These are phyloP conservation scores for Globisporangium spiculum DNA, from an alignment of 352 stramenopile genomes.

Conservation along the genomic window DNA sequence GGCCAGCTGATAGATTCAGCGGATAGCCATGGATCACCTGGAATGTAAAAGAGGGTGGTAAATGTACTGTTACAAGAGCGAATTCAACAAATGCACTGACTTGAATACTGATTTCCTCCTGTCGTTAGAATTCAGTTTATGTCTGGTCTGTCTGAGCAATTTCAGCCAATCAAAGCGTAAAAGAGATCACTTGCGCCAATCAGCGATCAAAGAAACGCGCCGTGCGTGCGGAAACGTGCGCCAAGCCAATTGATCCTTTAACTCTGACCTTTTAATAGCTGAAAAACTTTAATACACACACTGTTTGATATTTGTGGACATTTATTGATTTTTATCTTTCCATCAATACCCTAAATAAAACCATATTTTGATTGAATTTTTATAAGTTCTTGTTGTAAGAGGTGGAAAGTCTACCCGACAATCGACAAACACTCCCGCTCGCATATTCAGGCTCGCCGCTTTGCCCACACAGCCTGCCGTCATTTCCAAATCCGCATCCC, in stretches of 20 bases:
- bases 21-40: background rate
- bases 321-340: too few relatives aligned
- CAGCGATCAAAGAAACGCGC: conserved; percentile 12
- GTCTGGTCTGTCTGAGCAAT: background rate
- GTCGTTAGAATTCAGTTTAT: background rate
- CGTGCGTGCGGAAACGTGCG: conserved; percentile 9
- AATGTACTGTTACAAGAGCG: background rate
- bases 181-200: conserved; percentile 2
- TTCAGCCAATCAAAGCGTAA: background rate
- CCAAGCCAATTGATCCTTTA: background rate
- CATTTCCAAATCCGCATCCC: conserved; percentile 13
- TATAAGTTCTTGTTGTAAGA: too few relatives aligned
- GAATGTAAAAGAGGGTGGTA: background rate
- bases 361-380: too few relatives aligned
- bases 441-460: background rate
- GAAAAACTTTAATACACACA: background rate
- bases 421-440: background rate
- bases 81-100: background rate
- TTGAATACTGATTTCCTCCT: background rate
- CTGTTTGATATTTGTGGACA: too few relatives aligned
- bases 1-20: background rate
- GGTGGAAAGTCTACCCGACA: background rate
- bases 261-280: background rate
- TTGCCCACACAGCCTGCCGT: background rate
- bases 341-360: too few relatives aligned